Conservation (phyloP, 805 yeast genomes). For the Candida ortonii region DNA sequence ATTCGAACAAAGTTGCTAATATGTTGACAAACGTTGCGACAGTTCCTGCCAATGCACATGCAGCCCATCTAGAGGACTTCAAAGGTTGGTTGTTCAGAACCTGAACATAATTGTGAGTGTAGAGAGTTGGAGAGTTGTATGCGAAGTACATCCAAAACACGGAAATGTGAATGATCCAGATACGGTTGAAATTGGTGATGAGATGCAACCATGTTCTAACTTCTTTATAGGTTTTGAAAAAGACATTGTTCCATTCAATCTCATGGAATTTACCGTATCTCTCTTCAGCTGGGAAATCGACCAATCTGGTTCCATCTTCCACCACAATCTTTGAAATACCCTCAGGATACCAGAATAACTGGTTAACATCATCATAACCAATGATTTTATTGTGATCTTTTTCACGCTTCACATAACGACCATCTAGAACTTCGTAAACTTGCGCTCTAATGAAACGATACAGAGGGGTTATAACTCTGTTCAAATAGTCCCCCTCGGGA, state of each 20-base stretch:
- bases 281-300: conserved; percentile 86
- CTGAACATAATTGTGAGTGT: conserved; percentile 84
- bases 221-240: conserved; percentile 94
- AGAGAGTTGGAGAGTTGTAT: conserved; percentile 86
- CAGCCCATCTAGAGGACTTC: conserved; percentile 88
- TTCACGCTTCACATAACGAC: conserved; percentile 81
- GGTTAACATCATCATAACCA: conserved; percentile 98
- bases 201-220: conserved; percentile 97
- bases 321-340: conserved; percentile 91
- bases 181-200: conserved; percentile 93
- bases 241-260: conserved; percentile 86
- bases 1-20: conserved; percentile 84
- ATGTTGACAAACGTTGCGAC: conserved; percentile 81
- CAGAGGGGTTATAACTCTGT: conserved; percentile 88
- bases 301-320: conserved; percentile 88
- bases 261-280: conserved; percentile 89
- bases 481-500: conserved; percentile 87
- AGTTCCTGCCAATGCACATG: conserved; percentile 89
- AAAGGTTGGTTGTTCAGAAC: conserved; percentile 81
- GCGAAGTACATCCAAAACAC: conserved; percentile 94
- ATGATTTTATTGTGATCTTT: conserved; percentile 75
- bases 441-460: conserved; percentile 77
- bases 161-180: conserved; percentile 91
- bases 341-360: conserved; percentile 98
- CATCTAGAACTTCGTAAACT: conserved; percentile 77